These are phyloP conservation scores for Coemansia sp. DNA, from an alignment of 192 early-diverging fungal species.

Conservation along the genomic window DNA sequence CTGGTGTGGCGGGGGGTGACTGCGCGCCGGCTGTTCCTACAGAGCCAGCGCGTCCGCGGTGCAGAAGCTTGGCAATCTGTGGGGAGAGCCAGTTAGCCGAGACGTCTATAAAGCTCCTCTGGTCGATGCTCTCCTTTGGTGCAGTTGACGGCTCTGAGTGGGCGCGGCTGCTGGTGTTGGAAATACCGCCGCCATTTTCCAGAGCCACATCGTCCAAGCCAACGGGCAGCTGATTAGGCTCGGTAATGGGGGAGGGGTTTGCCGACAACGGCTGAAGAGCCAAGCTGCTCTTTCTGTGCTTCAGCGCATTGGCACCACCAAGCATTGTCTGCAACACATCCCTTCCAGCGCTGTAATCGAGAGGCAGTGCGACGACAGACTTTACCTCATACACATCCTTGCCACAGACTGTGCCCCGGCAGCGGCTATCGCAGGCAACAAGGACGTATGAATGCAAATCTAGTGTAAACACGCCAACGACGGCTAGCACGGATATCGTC, in stretches of 20 bases:
- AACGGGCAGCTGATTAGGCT: neutral
- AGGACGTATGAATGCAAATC: conserved; percentile 31
- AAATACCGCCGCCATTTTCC: neutral
- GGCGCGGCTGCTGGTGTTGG: neutral
- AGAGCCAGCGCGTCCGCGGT: conserved; percentile 6
- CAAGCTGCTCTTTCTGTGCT: conserved; percentile 4
- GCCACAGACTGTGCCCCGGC: conserved; percentile 22
- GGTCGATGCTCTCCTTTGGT: neutral
- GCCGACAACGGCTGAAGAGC: neutral
- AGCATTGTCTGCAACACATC: conserved; percentile 10
- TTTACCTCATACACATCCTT: conserved; percentile 23
- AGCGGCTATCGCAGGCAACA: conserved; percentile 25
- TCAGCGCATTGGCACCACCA: neutral
- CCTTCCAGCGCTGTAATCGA: conserved; percentile 17
- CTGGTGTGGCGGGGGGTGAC: neutral
- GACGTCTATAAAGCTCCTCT: neutral
- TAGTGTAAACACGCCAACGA: conserved; percentile 31
- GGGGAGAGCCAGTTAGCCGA: conserved; percentile 27
- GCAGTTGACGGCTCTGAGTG: neutral
- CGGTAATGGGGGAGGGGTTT: neutral
- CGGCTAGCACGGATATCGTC: conserved; percentile 17
- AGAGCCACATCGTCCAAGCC: neutral
- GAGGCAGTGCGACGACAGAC: conserved; percentile 24
- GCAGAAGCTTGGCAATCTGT: conserved; percentile 38
- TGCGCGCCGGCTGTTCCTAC: neutral